These are phyloP conservation scores for Hanseniaspora guilliermondii DNA, from an alignment of 805 yeast genomes.

Conservation along the genomic window DNA sequence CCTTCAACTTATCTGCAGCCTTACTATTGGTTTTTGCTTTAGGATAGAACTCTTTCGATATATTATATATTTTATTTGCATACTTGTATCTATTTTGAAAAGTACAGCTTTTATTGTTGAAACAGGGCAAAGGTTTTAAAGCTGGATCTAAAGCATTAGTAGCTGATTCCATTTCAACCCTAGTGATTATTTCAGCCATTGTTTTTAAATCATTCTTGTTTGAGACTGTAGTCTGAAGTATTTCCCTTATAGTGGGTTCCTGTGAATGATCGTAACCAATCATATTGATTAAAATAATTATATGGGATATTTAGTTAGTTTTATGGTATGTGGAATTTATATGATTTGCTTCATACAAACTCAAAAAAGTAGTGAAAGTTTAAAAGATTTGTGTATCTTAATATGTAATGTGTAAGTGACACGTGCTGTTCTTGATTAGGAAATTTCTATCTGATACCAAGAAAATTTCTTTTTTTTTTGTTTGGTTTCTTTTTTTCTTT, in stretches of 20 bases:
- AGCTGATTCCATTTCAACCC: background rate
- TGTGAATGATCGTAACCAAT: background rate
- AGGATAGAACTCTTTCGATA: conserved; percentile 18
- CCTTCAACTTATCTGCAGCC: conserved; percentile 5
- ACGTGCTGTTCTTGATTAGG: no score
- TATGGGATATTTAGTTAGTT: background rate
- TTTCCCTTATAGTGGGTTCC: background rate
- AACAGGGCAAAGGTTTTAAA: conserved; percentile 7
- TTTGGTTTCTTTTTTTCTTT: no score
- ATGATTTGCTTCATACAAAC: background rate
- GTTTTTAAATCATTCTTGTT: background rate
- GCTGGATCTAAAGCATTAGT: background rate
- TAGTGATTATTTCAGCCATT: background rate
- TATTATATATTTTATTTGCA: conserved; percentile 21
- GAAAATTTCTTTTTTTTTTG: no score
- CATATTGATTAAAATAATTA: background rate
- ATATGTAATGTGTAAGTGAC: no score
- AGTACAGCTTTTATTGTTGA: conserved; percentile 17
- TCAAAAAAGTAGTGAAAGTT: no score
- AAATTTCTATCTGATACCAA: no score
- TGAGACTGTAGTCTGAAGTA: background rate
- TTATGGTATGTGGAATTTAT: background rate
- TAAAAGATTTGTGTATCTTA: no score
- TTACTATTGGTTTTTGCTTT: conserved; percentile 6
- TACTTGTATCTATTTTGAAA: conserved; percentile 26